Evolutionary conservation across 352 stramenopile species (phyloP), one percentile per base, ranked within the genome.

Genomic region (Thalassiosira hispida): DNA sequence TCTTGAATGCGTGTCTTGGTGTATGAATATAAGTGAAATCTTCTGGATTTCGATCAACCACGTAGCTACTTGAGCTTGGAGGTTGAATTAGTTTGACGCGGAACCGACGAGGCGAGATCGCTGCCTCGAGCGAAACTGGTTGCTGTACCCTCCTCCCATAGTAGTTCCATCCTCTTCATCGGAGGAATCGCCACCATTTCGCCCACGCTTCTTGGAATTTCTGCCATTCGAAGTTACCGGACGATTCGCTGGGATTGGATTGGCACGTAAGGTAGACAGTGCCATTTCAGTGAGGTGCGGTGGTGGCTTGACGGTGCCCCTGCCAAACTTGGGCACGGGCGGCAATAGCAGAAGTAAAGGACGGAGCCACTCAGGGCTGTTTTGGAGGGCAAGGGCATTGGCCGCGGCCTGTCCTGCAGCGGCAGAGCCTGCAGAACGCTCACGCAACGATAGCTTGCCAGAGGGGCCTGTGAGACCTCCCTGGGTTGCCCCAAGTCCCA

Each of bases 291-390:
- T 83, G 31, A 92, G 52, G 69, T 93, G 88, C 1, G 84, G 85
- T 55, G 88, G 85, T 40, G 88, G 80, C 49, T 91, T 93, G 20
- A 77, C 73, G 25, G 84, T 78, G 9, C 83, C 69, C 9, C 79
- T 71, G 12, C 73, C 67, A 65, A 74, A 78, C n/a, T 79, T 76
- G 18, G 69, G 62, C 31, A 88, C 83, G 38, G 83, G 79, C 40
- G 85, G 85, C 11, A 93, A 69, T 33, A 89, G 68, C 14, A 87
- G 22, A 31, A 93, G 27, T 4, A 93, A 67, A 35, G 77, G 62
- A 51, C 79, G 77, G 18, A 93, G 64, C 88, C 88, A 93, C 59
- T 93, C 88, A n/a, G 88, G 88, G 62, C 66, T 84, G 71, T 83
- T 83, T 64, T 91, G 87, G 16, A 93, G 79, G 16, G 70, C 73